Evolutionary conservation across 805 yeast species (phyloP), one percentile per base, ranked within the genome.

Genomic region (Candida multigemmis): DNA sequence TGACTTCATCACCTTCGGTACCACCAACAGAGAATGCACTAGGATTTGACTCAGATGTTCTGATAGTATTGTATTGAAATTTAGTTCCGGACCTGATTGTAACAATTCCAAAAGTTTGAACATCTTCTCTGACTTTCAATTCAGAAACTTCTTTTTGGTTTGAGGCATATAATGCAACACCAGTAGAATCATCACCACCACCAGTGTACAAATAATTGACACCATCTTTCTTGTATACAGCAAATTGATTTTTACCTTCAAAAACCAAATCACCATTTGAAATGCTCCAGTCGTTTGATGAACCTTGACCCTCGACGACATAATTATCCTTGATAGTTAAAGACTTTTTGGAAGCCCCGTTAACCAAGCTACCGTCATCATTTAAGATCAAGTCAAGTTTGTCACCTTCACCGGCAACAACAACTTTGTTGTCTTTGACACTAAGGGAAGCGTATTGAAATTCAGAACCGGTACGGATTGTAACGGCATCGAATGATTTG

Each of bases 1-100:
- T 25, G 23, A 51, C 37, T 22, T 34, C 48, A 5, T 35, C 33
- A 12, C 60, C 61, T 12, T 46, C 48, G 16, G 24, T 13, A 6
- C 59, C 60, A 11, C 58, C 61, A 17, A 54, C 56, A 8, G 52
- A 35, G 33, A 53, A 54, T 3, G 51, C 59, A 26, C 48, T 56
- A 6, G 48, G 47, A 38, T 54, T 56, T 3, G 45, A 33, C 7
- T 33, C 38, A 10, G 47, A 57, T 34, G 49, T 50, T 31, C 38
- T 49, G 37, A 50, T 46, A 3, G 44, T 26, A 7, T 36, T 25
- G 37, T 46, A 33, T 27, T 52, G 52, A 37, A 53, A 42, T 13
- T 36, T 23, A 4, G 50, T 26, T 5, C 56, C 58, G n/a, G 18
- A 12, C 13, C 7, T 21, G 5, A 10, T 10, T 5, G 25, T 14